Conservation (phyloP, 1,284 basidiomycete genomes). For the Marasmius oreades region DNA sequence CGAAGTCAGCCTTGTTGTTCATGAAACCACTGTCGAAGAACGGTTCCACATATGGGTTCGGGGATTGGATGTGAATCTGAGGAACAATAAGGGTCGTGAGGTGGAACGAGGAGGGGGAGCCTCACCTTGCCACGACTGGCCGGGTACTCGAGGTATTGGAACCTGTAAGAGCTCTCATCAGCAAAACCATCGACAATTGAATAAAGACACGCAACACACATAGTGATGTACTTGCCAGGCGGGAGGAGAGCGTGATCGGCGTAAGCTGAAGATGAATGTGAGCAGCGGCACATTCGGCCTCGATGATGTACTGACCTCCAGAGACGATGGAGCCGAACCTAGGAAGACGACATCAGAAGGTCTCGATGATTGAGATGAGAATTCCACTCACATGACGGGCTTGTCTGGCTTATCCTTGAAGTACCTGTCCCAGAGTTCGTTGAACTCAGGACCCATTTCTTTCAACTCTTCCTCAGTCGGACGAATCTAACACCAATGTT, state of each 20-base stretch:
- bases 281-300: not conserved
- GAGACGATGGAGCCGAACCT: slow-evolving; percentile 66
- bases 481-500: slow-evolving; percentile 42
- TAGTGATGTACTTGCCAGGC: slow-evolving; percentile 69
- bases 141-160: slow-evolving; percentile 72
- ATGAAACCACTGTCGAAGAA: slow-evolving; percentile 71
- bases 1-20: slow-evolving; percentile 74
- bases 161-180: slow-evolving; percentile 29
- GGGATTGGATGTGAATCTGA: slow-evolving; percentile 60
- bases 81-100: too few species aligned
- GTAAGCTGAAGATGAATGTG: slow-evolving; percentile 39
- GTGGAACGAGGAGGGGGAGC: too few species aligned
- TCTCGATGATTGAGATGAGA: too few species aligned
- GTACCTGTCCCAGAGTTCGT: slow-evolving; percentile 61
- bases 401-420: slow-evolving; percentile 78
- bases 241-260: slow-evolving; percentile 67
- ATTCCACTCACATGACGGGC: slow-evolving; percentile 73
- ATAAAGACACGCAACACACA: slow-evolving; percentile 34
- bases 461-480: slow-evolving; percentile 65
- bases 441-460: slow-evolving; percentile 76
- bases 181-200: not conserved
- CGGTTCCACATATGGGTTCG: slow-evolving; percentile 61
- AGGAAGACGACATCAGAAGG: too few species aligned
- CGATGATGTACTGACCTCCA: slow-evolving; percentile 33
- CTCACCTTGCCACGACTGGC: slow-evolving; percentile 60